A percentile compares a stretch with the other conserved stretches of the same genome.
These are phyloP conservation scores for Acanthamoeba sp. DNA, from an alignment of 208 protist species.

Conservation along the genomic window DNA sequence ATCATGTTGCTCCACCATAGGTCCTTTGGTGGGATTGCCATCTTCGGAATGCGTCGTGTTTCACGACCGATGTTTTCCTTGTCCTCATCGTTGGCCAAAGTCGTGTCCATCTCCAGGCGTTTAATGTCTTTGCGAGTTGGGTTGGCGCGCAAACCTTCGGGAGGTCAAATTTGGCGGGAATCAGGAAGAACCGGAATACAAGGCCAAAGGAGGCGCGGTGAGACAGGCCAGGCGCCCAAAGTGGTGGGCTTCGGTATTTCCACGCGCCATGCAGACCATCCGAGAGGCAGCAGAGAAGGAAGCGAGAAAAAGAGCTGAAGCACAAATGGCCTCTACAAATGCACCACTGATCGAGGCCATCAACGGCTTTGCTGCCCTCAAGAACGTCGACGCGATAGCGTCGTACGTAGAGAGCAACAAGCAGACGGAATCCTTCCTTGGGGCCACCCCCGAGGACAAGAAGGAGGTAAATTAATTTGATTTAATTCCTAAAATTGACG, in stretches of 20 bases:
- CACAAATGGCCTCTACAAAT: background rate
- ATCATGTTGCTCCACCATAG: conserved; percentile 66
- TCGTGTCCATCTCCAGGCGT: conserved; percentile 26
- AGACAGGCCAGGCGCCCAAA: background rate
- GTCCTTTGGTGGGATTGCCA: background rate
- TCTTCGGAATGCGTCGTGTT: background rate
- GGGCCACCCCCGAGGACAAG: conserved; percentile 39
- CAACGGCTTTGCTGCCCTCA: background rate
- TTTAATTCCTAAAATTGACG: background rate
- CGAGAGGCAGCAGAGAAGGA: background rate
- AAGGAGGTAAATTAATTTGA: conserved; percentile 35
- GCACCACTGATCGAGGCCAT: background rate
- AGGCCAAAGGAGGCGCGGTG: background rate
- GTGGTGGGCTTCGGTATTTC: background rate
- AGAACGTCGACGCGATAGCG: conserved; percentile 10
- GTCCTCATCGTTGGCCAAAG: background rate
- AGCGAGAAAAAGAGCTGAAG: conserved; percentile 12
- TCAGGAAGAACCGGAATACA: background rate
- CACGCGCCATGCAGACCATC: background rate
- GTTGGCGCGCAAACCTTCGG: no score
- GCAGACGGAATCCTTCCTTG: conserved; percentile 20
- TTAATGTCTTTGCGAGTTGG: background rate
- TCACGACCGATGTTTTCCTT: background rate
- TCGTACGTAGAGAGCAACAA: conserved; percentile 18
- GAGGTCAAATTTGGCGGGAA: conserved; percentile 10